phyloP scores from a whole-genome alignment of 495 filamentous ascomycete genomes.

The Clohesyomyces aquaticus region DNA sequence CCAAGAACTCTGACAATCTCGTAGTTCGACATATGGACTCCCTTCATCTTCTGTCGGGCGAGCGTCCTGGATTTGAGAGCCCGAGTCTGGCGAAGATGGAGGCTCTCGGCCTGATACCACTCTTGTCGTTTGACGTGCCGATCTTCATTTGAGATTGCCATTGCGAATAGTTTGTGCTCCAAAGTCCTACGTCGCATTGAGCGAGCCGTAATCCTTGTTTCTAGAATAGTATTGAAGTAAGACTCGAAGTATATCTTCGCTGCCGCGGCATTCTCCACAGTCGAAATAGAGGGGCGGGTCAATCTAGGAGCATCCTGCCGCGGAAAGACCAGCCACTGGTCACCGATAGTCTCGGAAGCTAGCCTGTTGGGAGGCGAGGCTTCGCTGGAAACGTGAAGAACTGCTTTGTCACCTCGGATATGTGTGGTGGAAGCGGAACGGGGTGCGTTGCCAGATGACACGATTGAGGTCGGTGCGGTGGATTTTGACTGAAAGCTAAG shows the following conservation, averaged over 20 bases:
- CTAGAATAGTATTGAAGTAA: conserved; percentile 70
- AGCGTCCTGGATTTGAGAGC: conserved; percentile 66
- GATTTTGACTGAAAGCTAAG: conserved; percentile 33
- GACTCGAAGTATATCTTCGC: conserved; percentile 88
- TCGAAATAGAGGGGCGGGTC: conserved; percentile 65
- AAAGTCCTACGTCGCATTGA: conserved; percentile 68
- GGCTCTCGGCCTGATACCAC: conserved; percentile 69
- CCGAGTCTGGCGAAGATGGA: conserved; percentile 74
- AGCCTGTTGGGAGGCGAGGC: conserved; percentile 29
- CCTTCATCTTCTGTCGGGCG: conserved; percentile 44
- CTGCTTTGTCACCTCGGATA: conserved; percentile 10
- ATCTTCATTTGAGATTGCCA: conserved; percentile 60
- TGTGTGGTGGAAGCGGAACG: conserved; percentile 29
- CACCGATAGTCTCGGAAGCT: conserved; percentile 50
- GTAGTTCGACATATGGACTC: conserved; percentile 66
- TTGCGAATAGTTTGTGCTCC: conserved; percentile 61
- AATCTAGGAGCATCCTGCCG: conserved; percentile 49
- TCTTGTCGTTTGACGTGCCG: conserved; percentile 56
- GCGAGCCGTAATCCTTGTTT: conserved; percentile 58
- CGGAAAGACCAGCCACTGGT: conserved; percentile 43
- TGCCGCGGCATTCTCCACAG: conserved; percentile 74
- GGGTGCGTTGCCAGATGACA: conserved; percentile 34
- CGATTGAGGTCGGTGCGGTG: conserved; percentile 40
- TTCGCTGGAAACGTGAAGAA: conserved; percentile 14
- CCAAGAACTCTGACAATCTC: conserved; percentile 85